These are phyloP conservation scores for Arthroderma sp. DNA, from an alignment of 2,329 filamentous ascomycete species.

Conservation along the genomic window DNA sequence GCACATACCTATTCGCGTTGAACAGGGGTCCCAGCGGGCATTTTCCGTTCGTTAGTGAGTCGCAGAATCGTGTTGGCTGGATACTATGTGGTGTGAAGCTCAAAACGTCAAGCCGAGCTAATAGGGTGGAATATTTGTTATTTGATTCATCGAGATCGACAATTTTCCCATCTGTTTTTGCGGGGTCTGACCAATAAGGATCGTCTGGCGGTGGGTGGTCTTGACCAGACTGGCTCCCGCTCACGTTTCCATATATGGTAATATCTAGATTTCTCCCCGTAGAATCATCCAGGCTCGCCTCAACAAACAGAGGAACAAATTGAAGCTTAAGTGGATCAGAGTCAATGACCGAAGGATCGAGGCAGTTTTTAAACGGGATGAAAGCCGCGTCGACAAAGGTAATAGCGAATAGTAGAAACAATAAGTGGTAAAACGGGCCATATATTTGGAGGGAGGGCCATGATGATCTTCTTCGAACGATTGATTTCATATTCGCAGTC, in stretches of 20 bases:
- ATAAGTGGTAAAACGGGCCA: not conserved
- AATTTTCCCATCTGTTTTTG: constrained; percentile 63
- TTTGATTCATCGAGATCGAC: constrained; percentile 44
- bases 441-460: not conserved
- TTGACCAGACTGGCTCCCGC: constrained; percentile 50
- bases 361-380: constrained; percentile 74
- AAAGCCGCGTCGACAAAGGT: constrained; percentile 44
- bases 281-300: constrained; percentile 43
- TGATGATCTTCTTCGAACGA: constrained; percentile 1
- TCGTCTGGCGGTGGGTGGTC: constrained; percentile 47
- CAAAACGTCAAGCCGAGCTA: constrained; percentile 58
- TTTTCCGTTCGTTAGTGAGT: constrained; percentile 40
- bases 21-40: constrained; percentile 72
- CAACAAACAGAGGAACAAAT: constrained; percentile 62
- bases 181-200: constrained; percentile 49
- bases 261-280: constrained; percentile 42
- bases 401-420: constrained; percentile 2
- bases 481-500: not conserved
- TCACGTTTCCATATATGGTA: constrained; percentile 83
- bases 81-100: constrained; percentile 57
- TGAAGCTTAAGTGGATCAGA: constrained; percentile 53
- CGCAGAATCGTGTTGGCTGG: constrained; percentile 51
- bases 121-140: constrained; percentile 58
- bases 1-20: constrained; percentile 38
- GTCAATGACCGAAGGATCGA: constrained; percentile 46